Evolutionary conservation across 352 stramenopile genomes (phyloP).

Genomic region (Phytophthora sojae): DNA sequence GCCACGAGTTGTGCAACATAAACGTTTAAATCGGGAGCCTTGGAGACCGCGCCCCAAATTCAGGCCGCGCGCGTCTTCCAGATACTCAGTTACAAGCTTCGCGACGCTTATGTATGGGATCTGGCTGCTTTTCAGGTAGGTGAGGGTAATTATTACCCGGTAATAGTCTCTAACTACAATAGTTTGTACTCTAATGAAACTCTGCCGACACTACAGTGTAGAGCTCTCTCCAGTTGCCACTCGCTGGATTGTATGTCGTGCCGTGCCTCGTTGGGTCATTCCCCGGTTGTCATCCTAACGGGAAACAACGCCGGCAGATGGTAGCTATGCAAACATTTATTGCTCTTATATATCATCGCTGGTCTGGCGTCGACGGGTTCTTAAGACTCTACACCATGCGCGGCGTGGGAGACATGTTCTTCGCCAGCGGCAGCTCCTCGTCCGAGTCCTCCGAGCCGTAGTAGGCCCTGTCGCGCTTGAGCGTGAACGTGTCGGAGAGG

Average conservation of each 20-base stretch:
- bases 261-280: no score
- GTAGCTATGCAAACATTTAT: slow-evolving; percentile 39
- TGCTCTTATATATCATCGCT: slow-evolving; percentile 34
- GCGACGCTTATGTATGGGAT: slow-evolving; percentile 46
- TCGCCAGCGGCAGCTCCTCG: slow-evolving; percentile 68
- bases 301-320: no score
- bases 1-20: slow-evolving; percentile 49
- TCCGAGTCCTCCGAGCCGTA: slow-evolving; percentile 79
- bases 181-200: slow-evolving; percentile 35
- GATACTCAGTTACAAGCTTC: slow-evolving; percentile 77
- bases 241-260: no score
- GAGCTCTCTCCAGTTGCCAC: no score
- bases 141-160: no score
- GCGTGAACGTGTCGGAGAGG: slow-evolving; percentile 50
- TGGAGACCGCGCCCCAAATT: no score
- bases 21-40: slow-evolving; percentile 59
- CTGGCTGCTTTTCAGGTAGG: background rate
- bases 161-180: background rate
- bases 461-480: slow-evolving; percentile 63
- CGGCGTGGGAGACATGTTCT: slow-evolving; percentile 69
- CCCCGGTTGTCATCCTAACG: no score
- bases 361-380: slow-evolving; percentile 12
- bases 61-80: no score
- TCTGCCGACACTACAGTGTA: slow-evolving; percentile 47
- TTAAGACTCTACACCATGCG: slow-evolving; percentile 32